Conservation (phyloP, 2,329 filamentous ascomycete species). For the Alternaria viburni region DNA sequence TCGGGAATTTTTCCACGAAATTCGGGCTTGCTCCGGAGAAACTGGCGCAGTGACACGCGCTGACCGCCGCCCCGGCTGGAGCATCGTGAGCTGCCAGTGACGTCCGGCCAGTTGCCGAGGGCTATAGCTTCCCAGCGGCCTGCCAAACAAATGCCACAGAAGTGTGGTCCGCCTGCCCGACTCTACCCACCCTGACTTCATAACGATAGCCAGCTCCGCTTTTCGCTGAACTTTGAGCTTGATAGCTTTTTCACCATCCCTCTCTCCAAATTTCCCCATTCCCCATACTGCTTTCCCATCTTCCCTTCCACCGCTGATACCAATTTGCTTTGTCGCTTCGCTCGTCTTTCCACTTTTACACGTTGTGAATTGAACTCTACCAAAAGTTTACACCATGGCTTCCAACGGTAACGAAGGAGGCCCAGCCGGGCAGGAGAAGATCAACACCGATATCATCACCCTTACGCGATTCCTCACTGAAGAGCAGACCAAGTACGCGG, state of each 20-base stretch:
- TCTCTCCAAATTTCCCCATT: slow-evolving; percentile 9
- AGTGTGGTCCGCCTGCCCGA: slow-evolving; percentile 45
- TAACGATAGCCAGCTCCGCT: slow-evolving; percentile 28
- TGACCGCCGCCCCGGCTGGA: slow-evolving; percentile 15
- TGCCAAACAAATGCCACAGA: slow-evolving; percentile 41
- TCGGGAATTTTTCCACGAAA: slow-evolving; percentile 1
- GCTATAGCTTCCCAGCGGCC: slow-evolving; percentile 19
- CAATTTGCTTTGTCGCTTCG: background rate
- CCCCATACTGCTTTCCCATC: slow-evolving; percentile 6
- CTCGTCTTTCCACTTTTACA: background rate
- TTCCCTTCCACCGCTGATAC: background rate
- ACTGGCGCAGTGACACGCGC: slow-evolving; percentile 5
- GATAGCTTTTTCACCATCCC: slow-evolving; percentile 12
- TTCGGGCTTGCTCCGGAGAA: slow-evolving; percentile 11
- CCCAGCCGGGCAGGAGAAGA: slow-evolving; percentile 70
- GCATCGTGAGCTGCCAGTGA: slow-evolving; percentile 37
- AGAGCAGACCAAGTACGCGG: slow-evolving; percentile 89
- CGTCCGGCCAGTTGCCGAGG: slow-evolving; percentile 40
- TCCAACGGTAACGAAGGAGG: slow-evolving; percentile 55
- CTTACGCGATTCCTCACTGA: slow-evolving; percentile 95
- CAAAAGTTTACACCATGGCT: slow-evolving; percentile 38
- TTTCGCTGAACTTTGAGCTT: slow-evolving; percentile 14
- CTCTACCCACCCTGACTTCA: slow-evolving; percentile 47
- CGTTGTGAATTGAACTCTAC: background rate
- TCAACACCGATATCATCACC: slow-evolving; percentile 96